Percentiles rank a stretch among this genome's conserved stretches.
Conservation (phyloP, 2,329 filamentous ascomycete genomes). For the Penicillium sclerotiorum region DNA sequence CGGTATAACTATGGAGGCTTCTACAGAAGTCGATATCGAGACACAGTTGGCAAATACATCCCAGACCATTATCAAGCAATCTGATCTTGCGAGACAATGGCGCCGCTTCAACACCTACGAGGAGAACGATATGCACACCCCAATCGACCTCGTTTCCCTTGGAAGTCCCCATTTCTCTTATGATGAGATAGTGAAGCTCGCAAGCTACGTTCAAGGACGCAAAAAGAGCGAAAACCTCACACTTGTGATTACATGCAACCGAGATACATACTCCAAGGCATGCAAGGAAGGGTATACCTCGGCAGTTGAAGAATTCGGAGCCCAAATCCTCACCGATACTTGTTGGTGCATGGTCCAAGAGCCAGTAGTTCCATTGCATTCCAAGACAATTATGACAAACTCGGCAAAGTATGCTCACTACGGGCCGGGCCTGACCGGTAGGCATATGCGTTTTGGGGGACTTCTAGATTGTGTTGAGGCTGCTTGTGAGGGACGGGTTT, state of each 20-base stretch:
- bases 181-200: constrained; percentile 38
- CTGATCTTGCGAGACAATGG: neutral
- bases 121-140: neutral
- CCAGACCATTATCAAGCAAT: neutral
- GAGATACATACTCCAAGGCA: constrained; percentile 23
- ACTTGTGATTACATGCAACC: constrained; percentile 27
- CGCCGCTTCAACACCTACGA: neutral
- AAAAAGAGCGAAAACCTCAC: constrained; percentile 20
- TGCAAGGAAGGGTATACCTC: constrained; percentile 32
- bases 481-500: neutral
- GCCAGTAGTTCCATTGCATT: constrained; percentile 36
- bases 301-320: constrained; percentile 42
- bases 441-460: constrained; percentile 28
- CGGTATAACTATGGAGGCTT: constrained; percentile 10
- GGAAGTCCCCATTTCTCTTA: constrained; percentile 52
- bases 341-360: constrained; percentile 54
- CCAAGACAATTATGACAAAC: constrained; percentile 47
- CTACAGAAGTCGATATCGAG: constrained; percentile 9
- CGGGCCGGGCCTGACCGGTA: constrained; percentile 26
- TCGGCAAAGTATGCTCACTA: constrained; percentile 54
- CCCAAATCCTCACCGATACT: constrained; percentile 47
- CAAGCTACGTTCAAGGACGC: constrained; percentile 30
- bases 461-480: neutral
- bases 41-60: constrained; percentile 4
- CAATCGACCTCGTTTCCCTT: constrained; percentile 40